Base-by-base conservation (phyloP, 2,329 filamentous ascomycete species). In the Sclerotinia subarctica region DNA sequence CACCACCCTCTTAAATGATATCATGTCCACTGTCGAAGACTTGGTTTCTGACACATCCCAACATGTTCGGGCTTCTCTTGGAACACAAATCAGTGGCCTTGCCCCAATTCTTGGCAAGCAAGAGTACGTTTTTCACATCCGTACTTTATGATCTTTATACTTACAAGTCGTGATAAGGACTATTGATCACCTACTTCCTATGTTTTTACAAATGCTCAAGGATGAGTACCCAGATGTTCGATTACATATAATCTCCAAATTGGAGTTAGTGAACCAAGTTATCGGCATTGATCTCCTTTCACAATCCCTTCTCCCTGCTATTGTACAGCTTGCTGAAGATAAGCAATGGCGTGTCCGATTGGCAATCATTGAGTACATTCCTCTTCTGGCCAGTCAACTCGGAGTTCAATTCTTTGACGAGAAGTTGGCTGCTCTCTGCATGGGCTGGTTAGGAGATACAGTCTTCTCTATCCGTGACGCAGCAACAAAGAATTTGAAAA, bases 181-280 rank as follows among this genome's bases (percentile, higher is more conserved):
- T 42, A 98, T 97, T 73, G 90, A 95, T 74, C 95, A 99, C 79
- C 88, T 99, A 56, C 87, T 99, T 56, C 95, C 95, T 66, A 99
- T 99, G 94, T 98, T 99, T 81, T 85, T 99, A 66, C 92, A 96
- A 79, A 99, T 99, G 95, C 89, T 99, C 76, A 99, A 98, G 85
- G 95, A 99, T 76, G 95, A 99, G 78, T 98, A 97, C 80, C 95
- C 95, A 29, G 95, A 99, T 78, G 95, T 99, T 64, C 91, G 95
- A 71, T 88, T 99, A 69, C 96, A 99, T 82, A 99, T 99, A 79
- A 99, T 99, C 77, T 98, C 95, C n/a, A 99, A 99, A 82, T 88
- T 99, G 67, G 96, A 99, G 82, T 87, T 96, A 71, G 95, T 99
- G 72, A 99, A 99, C 82, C 92, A 97, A 81, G 95, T 99, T 70